phyloP scores from a whole-genome alignment of 2,329 filamentous ascomycete species.

The Sclerotinia borealis region DNA sequence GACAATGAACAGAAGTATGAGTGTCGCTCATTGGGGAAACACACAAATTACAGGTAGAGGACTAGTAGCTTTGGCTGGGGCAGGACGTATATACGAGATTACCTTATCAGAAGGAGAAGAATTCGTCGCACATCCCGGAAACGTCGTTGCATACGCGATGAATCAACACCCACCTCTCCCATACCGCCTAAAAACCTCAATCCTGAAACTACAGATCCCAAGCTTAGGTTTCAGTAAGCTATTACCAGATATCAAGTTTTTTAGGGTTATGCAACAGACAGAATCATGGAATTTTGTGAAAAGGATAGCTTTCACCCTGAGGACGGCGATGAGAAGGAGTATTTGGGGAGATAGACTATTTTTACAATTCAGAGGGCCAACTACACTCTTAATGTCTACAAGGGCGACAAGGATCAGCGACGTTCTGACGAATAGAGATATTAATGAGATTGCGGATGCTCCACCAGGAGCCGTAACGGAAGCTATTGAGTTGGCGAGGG shows the following conservation, averaged over 20 bases:
- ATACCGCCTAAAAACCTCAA: conserved; percentile 78
- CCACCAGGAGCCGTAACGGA: conserved; percentile 65
- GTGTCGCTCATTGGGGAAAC: conserved; percentile 84
- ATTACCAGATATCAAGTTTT: conserved; percentile 66
- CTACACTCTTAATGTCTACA: conserved; percentile 81
- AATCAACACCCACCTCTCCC: conserved; percentile 68
- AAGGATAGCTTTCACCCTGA: conserved; percentile 58
- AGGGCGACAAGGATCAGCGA: conserved; percentile 76
- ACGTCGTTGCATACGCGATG: conserved; percentile 85
- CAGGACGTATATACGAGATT: conserved; percentile 84
- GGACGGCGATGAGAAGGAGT: conserved; percentile 71
- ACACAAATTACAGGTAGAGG: conserved; percentile 84
- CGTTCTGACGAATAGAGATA: conserved; percentile 66
- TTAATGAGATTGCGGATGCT: conserved; percentile 84
- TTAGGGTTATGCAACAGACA: conserved; percentile 65
- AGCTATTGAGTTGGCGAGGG: conserved; percentile 45
- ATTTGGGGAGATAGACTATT: conserved; percentile 95
- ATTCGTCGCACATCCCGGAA: conserved; percentile 84
- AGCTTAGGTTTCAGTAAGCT: conserved; percentile 54
- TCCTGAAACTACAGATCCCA: conserved; percentile 72
- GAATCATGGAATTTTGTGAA: conserved; percentile 65
- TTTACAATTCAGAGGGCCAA: conserved; percentile 80
- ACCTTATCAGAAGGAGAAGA: conserved; percentile 76
- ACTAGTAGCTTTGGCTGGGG: conserved; percentile 75
- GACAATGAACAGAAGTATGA: conserved; percentile 66